Base-by-base conservation (phyloP, 2,329 filamentous ascomycete genomes). In the Penicillium sclerotigenum region DNA sequence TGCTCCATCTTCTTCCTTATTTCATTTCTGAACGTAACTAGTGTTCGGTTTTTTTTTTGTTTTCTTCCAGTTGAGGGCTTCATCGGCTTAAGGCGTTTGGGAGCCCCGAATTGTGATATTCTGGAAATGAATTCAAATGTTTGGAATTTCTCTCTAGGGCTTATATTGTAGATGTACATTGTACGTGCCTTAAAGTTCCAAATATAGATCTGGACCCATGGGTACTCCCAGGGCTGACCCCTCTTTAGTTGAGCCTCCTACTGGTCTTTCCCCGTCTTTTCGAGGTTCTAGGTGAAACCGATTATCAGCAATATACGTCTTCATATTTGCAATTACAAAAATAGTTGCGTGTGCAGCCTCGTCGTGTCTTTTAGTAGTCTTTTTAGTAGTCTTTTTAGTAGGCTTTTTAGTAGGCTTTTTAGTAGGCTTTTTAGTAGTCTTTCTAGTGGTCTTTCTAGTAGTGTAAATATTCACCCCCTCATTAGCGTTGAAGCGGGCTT, bases 11-110 rank as follows among this genome's bases (percentile, higher is more conserved):
- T 48, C 36, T 37, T 48, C 46, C 20, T 36, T 54, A 53, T 49
- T 51, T 41, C 54, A 57, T 58, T 52, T 28, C n/a, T 59, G 54
- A 52, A 57, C 49, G 57, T 60, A 64, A 50, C 50, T 63, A 62
- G 48, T 52, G 37, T 55, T 58, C 31, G 51, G 48, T 58, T 38
- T 57, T 42, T 56, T 56, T 22, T 48, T 33, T 65, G 57, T 52
- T 48, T 33, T 65, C 56, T 52, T 55, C 62, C 58, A 59, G 47
- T 57, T 37, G 54, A 53, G 34, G 52, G 52, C 51, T 50, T 52
- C 51, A 58, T 38, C 37, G 28, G 45, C 52, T 59, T 46, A 28
- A 53, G 62, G 64, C 47, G 62, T 66, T 64, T 50, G 45, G 62
- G 64, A 61, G 61, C 62, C 53, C 54, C 45, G 37, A 57, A 51